Conservation (phyloP, 1,284 basidiomycete species). For the Puccinia polysora region DNA sequence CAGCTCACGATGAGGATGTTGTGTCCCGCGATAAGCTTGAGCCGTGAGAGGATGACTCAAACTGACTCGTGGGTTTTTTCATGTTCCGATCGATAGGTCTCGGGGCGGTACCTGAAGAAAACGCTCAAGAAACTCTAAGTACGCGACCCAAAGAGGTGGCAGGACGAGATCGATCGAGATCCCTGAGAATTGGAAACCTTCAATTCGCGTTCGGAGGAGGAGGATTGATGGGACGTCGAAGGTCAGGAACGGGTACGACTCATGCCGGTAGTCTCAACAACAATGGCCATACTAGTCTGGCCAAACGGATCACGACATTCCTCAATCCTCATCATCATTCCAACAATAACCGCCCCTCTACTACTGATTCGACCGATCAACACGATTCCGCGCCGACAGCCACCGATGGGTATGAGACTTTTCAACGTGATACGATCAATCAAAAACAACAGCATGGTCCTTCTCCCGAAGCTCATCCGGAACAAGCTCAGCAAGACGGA, state of each 20-base stretch:
- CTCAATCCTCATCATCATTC: constrained; percentile 2
- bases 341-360: not conserved
- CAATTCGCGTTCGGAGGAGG: constrained; percentile 22
- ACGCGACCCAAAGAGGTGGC: not conserved
- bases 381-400: not conserved
- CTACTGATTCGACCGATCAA: not conserved
- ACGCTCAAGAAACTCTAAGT: not conserved
- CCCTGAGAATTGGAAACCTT: constrained; percentile 30
- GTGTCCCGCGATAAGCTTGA: too few species aligned
- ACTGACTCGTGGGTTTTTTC: not conserved
- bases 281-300: constrained; percentile 9
- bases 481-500: too few species aligned
- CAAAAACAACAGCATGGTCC: not conserved
- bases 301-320: constrained; percentile 33
- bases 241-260: not conserved
- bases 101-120: not conserved
- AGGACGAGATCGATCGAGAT: constrained; percentile 15
- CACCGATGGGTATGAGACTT: not conserved
- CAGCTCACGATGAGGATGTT: too few species aligned
- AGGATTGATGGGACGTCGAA: not conserved
- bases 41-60: not conserved
- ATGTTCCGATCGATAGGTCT: constrained; percentile 7
- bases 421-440: not conserved
- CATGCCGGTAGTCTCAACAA: not conserved
- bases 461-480: too few species aligned